Evolutionary conservation across 352 stramenopile species (phyloP).

Genomic region (Globisporangium iwayamae): DNA sequence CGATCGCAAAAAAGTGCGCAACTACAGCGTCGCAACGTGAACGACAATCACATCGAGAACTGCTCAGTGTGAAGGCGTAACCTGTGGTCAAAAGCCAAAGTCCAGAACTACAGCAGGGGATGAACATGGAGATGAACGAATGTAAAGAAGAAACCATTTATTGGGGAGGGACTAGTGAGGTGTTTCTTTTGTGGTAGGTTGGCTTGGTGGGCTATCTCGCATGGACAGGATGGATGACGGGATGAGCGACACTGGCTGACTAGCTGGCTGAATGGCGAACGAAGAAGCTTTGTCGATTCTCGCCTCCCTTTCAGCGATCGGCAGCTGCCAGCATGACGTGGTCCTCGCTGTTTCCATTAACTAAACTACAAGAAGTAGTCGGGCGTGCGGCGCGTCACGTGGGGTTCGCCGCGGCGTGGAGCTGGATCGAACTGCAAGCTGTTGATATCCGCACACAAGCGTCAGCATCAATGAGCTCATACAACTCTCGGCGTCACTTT

Average conservation of each 20-base stretch:
- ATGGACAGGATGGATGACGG: not conserved
- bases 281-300: not conserved
- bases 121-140: too few relatives aligned
- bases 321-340: not conserved
- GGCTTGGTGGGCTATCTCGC: not conserved
- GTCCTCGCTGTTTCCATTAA: not conserved
- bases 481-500: not conserved
- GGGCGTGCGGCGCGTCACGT: slow-evolving; percentile 91
- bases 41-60: not conserved
- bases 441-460: slow-evolving; percentile 5
- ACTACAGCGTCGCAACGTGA: slow-evolving; percentile 60
- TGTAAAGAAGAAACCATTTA: slow-evolving; percentile 1
- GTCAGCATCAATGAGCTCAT: not conserved
- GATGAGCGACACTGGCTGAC: not conserved
- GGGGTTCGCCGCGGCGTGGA: slow-evolving; percentile 89
- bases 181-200: not conserved
- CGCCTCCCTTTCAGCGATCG: not conserved
- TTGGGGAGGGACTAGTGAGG: not conserved
- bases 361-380: slow-evolving; percentile 93
- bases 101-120: too few relatives aligned
- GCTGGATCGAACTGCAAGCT: slow-evolving; percentile 95
- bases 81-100: not conserved
- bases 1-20: slow-evolving; percentile 76
- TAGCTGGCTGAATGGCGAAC: not conserved
- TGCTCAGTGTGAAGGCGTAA: not conserved